phyloP scores from a whole-genome alignment of 2,329 filamentous ascomycete species.

The Sporothrix brunneoviolacea region DNA sequence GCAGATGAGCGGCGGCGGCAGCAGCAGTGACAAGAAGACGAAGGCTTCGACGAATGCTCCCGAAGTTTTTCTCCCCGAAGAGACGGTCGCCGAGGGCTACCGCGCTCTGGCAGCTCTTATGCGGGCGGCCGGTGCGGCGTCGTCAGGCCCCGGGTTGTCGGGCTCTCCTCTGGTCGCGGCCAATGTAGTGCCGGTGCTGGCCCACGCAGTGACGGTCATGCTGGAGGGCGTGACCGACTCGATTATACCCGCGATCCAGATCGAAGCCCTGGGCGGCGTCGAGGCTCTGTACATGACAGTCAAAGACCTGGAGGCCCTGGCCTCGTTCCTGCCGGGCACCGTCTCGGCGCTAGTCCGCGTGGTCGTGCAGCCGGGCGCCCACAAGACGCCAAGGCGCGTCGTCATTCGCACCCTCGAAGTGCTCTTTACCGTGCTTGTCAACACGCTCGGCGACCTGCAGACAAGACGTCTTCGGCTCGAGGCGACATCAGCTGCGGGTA shows the following conservation, averaged over 20 bases:
- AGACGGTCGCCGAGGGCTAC: slow-evolving; percentile 66
- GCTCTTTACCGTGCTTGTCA: slow-evolving; percentile 47
- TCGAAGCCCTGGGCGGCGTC: slow-evolving; percentile 61
- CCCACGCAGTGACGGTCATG: slow-evolving; percentile 74
- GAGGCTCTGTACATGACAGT: slow-evolving; percentile 56
- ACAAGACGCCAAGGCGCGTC: slow-evolving; percentile 50
- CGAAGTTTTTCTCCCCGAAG: slow-evolving; percentile 49
- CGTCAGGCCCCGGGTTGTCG: neutral
- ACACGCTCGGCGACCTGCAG: slow-evolving; percentile 52
- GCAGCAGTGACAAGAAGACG: neutral
- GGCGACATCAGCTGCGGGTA: too few relatives aligned
- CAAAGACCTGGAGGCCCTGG: slow-evolving; percentile 65
- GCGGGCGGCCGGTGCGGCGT: slow-evolving; percentile 41
- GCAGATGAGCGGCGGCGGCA: neutral
- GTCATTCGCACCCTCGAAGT: slow-evolving; percentile 56
- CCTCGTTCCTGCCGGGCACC: slow-evolving; percentile 81
- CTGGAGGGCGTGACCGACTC: slow-evolving; percentile 66
- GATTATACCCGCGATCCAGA: slow-evolving; percentile 59
- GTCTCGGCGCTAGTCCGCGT: slow-evolving; percentile 75
- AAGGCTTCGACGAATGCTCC: neutral
- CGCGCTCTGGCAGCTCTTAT: slow-evolving; percentile 63
- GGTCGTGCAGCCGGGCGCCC: slow-evolving; percentile 59
- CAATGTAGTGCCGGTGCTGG: slow-evolving; percentile 67
- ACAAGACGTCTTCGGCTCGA: slow-evolving; percentile 38
- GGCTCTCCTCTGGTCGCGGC: slow-evolving; percentile 43